phyloP scores from a whole-genome alignment of 2,329 filamentous ascomycete genomes.

The Trichophyton verrucosum region DNA sequence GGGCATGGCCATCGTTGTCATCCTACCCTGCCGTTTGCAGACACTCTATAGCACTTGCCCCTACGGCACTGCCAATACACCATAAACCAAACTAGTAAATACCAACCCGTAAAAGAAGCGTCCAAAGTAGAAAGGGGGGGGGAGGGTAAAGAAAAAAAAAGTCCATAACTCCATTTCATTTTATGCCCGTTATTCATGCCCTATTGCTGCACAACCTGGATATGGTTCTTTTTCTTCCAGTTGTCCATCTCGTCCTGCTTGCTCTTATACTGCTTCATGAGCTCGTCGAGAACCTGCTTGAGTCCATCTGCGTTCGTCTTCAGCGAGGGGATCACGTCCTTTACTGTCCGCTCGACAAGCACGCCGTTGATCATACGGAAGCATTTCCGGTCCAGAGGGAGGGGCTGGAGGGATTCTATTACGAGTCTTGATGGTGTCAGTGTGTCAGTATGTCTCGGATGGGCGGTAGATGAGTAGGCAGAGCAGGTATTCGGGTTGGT shows the following conservation, averaged over 20 bases:
- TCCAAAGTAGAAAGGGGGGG: too few species aligned
- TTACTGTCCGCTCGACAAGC: slow-evolving; percentile 81
- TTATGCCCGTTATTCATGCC: not conserved
- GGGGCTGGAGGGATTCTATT: slow-evolving; percentile 74
- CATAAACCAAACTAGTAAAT: not conserved
- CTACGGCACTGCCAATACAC: too few species aligned
- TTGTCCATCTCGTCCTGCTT: slow-evolving; percentile 93
- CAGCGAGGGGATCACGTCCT: slow-evolving; percentile 80
- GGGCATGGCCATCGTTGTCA: too few species aligned
- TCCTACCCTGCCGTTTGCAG: too few species aligned
- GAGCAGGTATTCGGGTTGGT: too few species aligned
- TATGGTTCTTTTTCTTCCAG: slow-evolving; percentile 57
- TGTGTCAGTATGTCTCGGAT: not conserved
- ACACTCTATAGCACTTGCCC: too few species aligned
- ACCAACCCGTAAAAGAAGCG: not conserved
- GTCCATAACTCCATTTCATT: not conserved
- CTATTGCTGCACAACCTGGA: slow-evolving; percentile 28
- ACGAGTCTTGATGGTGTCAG: slow-evolving; percentile 55
- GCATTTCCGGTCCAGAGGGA: slow-evolving; percentile 79
- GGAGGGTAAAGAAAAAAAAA: not conserved
- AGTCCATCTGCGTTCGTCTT: slow-evolving; percentile 89
- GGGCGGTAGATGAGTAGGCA: not conserved
- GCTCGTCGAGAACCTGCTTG: slow-evolving; percentile 84
- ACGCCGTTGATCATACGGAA: slow-evolving; percentile 99
- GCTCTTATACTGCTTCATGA: slow-evolving; percentile 90